A percentile compares a stretch with the other conserved stretches of the same genome.
Conservation (phyloP, 2,329 filamentous ascomycete genomes). For the Fusarium sp. region DNA sequence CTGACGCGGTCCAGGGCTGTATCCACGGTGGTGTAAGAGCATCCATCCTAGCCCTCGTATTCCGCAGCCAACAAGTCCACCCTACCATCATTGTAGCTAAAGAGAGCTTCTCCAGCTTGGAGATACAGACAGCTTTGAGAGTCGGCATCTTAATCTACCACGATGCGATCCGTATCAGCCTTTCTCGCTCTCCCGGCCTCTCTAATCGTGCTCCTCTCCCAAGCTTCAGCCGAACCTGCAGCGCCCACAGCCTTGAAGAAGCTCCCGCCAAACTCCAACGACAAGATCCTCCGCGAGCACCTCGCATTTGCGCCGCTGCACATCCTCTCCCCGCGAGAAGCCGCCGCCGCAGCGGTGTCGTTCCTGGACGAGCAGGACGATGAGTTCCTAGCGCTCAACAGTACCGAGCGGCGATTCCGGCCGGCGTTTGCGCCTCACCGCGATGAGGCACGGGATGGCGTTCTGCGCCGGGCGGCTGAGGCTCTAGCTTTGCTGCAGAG, state of each 20-base stretch:
- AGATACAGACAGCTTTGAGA: not conserved
- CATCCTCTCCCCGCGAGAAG: slow-evolving; percentile 42
- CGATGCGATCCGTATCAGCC: slow-evolving; percentile 53
- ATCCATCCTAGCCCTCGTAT: not conserved
- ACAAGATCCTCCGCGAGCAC: slow-evolving; percentile 80
- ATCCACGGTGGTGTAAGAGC: slow-evolving; percentile 24
- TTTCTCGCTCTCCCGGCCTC: slow-evolving; percentile 55
- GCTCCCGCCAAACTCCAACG: slow-evolving; percentile 75
- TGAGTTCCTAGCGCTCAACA: slow-evolving; percentile 24
- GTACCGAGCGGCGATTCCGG: slow-evolving; percentile 48
- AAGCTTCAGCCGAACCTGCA: slow-evolving; percentile 47
- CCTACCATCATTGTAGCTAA: not conserved
- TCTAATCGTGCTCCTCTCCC: slow-evolving; percentile 58
- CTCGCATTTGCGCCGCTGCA: slow-evolving; percentile 58
- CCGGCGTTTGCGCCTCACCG: slow-evolving; percentile 64
- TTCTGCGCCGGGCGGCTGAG: slow-evolving; percentile 58
- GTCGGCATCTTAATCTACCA: not conserved
- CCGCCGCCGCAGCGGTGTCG: slow-evolving; percentile 45
- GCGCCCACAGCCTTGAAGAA: slow-evolving; percentile 75
- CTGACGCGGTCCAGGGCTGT: slow-evolving; percentile 5
- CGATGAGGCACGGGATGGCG: slow-evolving; percentile 35
- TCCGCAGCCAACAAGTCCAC: slow-evolving; percentile 18
- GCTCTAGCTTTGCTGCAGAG: slow-evolving; percentile 61
- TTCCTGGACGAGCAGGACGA: slow-evolving; percentile 44
- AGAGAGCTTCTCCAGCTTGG: not conserved